Conservation (phyloP, 75 land plant species). For the Larix kaempferi region DNA sequence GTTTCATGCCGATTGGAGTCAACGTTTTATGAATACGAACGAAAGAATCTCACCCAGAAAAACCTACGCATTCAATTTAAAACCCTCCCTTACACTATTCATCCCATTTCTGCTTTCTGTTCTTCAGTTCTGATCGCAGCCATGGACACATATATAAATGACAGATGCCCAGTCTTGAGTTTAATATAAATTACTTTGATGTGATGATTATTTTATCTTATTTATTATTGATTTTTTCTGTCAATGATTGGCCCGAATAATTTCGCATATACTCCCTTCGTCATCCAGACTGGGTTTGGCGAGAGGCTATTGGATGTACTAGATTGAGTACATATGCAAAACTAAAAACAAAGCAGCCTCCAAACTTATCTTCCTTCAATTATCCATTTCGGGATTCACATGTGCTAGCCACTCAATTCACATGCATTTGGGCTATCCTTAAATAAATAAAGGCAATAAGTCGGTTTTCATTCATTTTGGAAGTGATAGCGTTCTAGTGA, state of each 20-base stretch:
- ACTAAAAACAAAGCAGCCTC: neutral
- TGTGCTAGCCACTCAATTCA: no score
- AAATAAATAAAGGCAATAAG: no score
- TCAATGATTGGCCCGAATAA: slow-evolving; percentile 7
- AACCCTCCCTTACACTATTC: neutral
- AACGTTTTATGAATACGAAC: neutral
- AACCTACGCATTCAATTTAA: no score
- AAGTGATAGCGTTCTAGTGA: no score
- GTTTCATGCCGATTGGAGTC: slow-evolving; percentile 6
- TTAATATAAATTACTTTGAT: neutral
- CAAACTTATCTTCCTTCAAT: neutral
- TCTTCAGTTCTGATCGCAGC: neutral
- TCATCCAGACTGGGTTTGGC: neutral
- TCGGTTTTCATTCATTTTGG: no score
- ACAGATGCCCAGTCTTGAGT: neutral
- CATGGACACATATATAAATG: neutral
- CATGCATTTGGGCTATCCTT: no score
- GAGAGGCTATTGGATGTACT: neutral
- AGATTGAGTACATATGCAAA: neutral
- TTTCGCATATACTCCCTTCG: neutral
- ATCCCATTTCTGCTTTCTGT: neutral
- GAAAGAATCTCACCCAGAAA: neutral
- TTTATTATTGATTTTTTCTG: no score
- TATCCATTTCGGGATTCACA: neutral
- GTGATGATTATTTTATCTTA: no score